Evolutionary conservation across 225 moss, liverwort and hornwort genomes (phyloP).

Genomic region (Thuidium tamariscinum): DNA sequence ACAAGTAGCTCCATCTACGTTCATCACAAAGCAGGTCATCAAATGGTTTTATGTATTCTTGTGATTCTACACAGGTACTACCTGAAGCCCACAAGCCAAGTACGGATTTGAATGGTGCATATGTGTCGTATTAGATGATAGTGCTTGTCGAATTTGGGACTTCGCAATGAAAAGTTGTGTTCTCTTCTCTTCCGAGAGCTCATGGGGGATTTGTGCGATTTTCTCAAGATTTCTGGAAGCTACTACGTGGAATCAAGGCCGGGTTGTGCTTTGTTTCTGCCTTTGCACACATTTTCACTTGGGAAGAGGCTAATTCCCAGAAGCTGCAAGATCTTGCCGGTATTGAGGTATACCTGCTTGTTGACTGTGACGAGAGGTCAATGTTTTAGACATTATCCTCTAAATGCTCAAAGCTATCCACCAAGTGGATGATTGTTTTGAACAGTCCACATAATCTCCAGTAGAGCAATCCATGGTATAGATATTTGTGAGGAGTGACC

Average conservation of each 20-base stretch:
- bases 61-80: conserved; percentile 7
- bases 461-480: too few species aligned
- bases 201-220: conserved; percentile 54
- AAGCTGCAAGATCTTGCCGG: conserved; percentile 31
- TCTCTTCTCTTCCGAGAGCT: conserved; percentile 17
- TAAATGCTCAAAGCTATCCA: background rate
- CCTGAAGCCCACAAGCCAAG: conserved; percentile 46
- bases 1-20: background rate
- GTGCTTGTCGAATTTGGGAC: conserved; percentile 54
- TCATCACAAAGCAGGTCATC: background rate
- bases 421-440: background rate
- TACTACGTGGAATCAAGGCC: conserved; percentile 47
- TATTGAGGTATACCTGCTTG: conserved; percentile 57
- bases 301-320: conserved; percentile 24
- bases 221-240: conserved; percentile 55
- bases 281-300: conserved; percentile 33
- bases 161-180: conserved; percentile 15
- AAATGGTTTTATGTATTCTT: too few species aligned
- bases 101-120: conserved; percentile 44
- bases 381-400: background rate
- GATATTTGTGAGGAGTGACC: too few species aligned
- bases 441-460: too few species aligned
- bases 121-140: conserved; percentile 47
- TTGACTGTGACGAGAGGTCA: conserved; percentile 48
- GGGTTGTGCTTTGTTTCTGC: conserved; percentile 39